Evolutionary conservation across 441 rosid species (phyloP).

Genomic region (Brassica balearica): DNA sequence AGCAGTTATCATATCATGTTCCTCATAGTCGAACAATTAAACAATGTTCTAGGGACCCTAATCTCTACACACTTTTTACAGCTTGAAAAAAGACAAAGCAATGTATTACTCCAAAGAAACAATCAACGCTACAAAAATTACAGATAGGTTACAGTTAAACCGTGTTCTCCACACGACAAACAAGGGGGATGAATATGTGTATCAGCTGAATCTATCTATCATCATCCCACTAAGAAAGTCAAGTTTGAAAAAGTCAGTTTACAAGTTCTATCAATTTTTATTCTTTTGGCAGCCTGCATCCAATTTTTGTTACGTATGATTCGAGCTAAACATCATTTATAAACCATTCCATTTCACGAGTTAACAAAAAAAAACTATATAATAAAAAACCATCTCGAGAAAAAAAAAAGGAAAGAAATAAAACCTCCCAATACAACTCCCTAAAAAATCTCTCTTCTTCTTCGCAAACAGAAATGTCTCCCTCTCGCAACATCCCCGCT

Average conservation of each 20-base stretch:
- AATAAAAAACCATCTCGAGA: neutral
- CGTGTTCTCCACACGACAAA: conserved; percentile 10
- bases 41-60: conserved; percentile 15
- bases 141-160: neutral
- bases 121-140: neutral
- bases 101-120: neutral
- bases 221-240: conserved; percentile 17
- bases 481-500: conserved; percentile 56
- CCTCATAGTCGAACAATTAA: conserved; percentile 26
- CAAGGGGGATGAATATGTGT: neutral
- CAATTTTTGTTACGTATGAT: conserved; percentile 29
- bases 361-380: neutral
- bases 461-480: conserved; percentile 17
- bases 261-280: conserved; percentile 21
- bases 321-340: conserved; percentile 35
- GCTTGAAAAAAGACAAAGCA: conserved; percentile 1
- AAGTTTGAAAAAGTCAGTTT: conserved; percentile 41
- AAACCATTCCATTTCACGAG: conserved; percentile 19
- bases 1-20: conserved; percentile 43
- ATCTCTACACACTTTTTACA: conserved; percentile 27
- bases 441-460: conserved; percentile 19
- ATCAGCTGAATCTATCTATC: neutral
- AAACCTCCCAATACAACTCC: conserved; percentile 11
- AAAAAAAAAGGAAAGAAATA: neutral
- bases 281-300: conserved; percentile 9